These are phyloP conservation scores for Hordeum vulgare DNA, from an alignment of 176 grass and related monocot genomes.

Conservation along the genomic window MorexV3_pseudomolecules_assembly NC_058522.1:499071261-499071760, in stretches of 20 bases:
- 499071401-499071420: slow-evolving; percentile 22
- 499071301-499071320: not conserved
- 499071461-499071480: not conserved
- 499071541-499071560: slow-evolving; percentile 47
- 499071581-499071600: slow-evolving; percentile 29
- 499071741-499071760: not conserved
- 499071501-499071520: not conserved
- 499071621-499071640: slow-evolving; percentile 55
- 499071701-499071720: not conserved
- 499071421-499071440: not conserved
- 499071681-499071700: not conserved
- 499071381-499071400: not conserved
- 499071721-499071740: not conserved
- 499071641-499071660: slow-evolving; percentile 2
- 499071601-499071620: slow-evolving; percentile 59
- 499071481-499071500: not conserved
- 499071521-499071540: not conserved
- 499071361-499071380: slow-evolving; percentile 11
- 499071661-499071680: slow-evolving; percentile 14
- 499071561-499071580: slow-evolving; percentile 27
- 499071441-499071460: slow-evolving; percentile 14
- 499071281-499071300: not conserved
- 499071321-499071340: not conserved
- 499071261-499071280: slow-evolving; percentile 22
- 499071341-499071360: not conserved